Conservation (phyloP, 371 early-diverging fungal genomes). For the Mucor circinelloides region DNA sequence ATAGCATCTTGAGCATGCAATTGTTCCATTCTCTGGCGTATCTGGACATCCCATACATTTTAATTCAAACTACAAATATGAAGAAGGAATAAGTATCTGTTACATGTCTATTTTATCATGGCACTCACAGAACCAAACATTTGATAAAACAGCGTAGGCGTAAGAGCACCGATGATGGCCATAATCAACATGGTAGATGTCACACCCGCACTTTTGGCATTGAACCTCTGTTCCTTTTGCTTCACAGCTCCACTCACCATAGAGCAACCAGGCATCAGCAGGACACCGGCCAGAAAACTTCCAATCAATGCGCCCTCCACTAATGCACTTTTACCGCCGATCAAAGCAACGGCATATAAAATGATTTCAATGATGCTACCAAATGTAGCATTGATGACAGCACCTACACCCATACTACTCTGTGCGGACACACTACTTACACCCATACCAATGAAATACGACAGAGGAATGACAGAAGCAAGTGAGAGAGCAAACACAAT, state of each 20-base stretch:
- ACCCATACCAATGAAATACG: conserved; percentile 97
- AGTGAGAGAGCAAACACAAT: conserved; percentile 84
- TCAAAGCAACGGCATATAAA: conserved; percentile 86
- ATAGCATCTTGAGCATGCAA: conserved; percentile 64
- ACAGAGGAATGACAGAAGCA: conserved; percentile 88
- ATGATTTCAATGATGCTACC: conserved; percentile 96
- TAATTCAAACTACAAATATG: conserved; percentile 54
- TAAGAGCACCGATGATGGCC: conserved; percentile 91
- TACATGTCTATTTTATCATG: background rate
- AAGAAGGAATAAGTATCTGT: background rate
- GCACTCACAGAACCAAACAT: conserved; percentile 78
- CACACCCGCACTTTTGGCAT: conserved; percentile 93
- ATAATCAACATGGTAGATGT: conserved; percentile 94
- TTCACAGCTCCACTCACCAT: conserved; percentile 94
- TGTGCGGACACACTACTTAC: conserved; percentile 95
- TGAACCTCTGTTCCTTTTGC: conserved; percentile 91
- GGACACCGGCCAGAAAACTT: conserved; percentile 84
- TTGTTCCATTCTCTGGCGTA: conserved; percentile 22
- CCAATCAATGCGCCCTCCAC: conserved; percentile 95
- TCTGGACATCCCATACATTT: conserved; percentile 60
- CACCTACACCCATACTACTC: conserved; percentile 88
- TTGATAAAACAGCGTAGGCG: conserved; percentile 93
- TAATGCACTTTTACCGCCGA: conserved; percentile 83
- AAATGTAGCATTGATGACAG: conserved; percentile 97
- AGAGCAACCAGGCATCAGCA: conserved; percentile 90